Evolutionary conservation across 164 flowering plant species (phyloP).

Genomic region (Piper longum): DNA sequence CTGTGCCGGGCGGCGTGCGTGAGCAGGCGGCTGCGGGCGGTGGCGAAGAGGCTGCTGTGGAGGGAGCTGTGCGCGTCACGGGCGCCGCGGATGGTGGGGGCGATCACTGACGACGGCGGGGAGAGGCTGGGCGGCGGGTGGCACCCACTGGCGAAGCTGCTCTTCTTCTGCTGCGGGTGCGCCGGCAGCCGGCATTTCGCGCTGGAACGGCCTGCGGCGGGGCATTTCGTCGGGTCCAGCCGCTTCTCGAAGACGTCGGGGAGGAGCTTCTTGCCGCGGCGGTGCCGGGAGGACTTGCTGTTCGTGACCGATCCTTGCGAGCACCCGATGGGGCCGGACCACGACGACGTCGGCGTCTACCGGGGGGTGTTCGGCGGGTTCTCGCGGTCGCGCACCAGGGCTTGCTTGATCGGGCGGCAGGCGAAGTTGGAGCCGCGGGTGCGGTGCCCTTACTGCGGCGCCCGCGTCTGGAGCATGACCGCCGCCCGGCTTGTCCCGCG

Average conservation of each 20-base stretch:
- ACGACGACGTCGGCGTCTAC: constrained; percentile 57
- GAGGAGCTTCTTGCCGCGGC: constrained; percentile 48
- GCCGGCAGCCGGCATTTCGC: constrained; percentile 33
- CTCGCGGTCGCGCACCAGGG: constrained; percentile 44
- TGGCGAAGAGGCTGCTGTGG: constrained; percentile 68
- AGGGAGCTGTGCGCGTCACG: constrained; percentile 45
- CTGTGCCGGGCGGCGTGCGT: constrained; percentile 51
- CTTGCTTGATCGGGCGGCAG: constrained; percentile 31
- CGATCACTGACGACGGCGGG: constrained; percentile 20
- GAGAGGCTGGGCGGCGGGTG: constrained; percentile 50
- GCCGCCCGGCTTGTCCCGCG: constrained; percentile 54
- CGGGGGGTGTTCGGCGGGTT: constrained; percentile 71
- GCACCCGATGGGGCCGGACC: constrained; percentile 32
- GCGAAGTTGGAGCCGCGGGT: constrained; percentile 40
- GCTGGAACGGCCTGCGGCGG: constrained; percentile 25
- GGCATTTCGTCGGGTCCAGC: constrained; percentile 38
- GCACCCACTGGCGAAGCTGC: constrained; percentile 64
- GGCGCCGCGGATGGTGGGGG: constrained; percentile 45
- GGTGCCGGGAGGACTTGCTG: constrained; percentile 49
- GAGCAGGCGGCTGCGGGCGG: constrained; percentile 48
- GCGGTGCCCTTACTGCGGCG: constrained; percentile 72
- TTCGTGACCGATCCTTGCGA: constrained; percentile 87
- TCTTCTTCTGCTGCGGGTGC: constrained; percentile 74
- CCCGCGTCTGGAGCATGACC: constrained; percentile 92
- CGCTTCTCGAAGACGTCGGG: constrained; percentile 93